Percentiles rank a stretch among this genome's conserved stretches.
phyloP scores from a whole-genome alignment of 2,329 filamentous ascomycete species.

The Fusarium sp. region DNA sequence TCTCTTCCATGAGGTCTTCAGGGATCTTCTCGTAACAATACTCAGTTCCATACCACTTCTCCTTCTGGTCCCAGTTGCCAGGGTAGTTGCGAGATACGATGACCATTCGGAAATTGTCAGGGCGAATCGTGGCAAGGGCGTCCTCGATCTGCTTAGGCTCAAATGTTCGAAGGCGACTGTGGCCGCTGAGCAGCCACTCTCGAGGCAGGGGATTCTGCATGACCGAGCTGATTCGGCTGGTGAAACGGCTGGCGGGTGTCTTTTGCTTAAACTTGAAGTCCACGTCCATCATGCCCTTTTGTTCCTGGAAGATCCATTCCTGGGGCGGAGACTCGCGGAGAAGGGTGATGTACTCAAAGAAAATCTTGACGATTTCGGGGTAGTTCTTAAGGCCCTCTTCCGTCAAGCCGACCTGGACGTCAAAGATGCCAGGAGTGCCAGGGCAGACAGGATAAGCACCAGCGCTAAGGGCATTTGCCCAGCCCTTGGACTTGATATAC shows the following conservation, averaged over 20 bases:
- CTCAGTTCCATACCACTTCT: conserved; percentile 98
- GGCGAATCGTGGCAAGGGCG: conserved; percentile 75
- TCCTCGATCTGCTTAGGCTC: conserved; percentile 77
- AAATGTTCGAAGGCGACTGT: conserved; percentile 78
- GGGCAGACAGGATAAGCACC: conserved; percentile 79
- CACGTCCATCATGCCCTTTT: conserved; percentile 87
- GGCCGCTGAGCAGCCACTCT: conserved; percentile 85
- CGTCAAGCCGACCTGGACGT: conserved; percentile 79
- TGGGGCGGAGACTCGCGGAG: conserved; percentile 81
- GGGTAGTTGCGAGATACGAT: conserved; percentile 85
- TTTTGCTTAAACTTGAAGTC: conserved; percentile 97
- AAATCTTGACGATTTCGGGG: conserved; percentile 78
- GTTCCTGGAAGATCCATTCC: conserved; percentile 93
- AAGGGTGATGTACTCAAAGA: conserved; percentile 88
- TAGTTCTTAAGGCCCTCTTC: conserved; percentile 84
- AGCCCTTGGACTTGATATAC: conserved; percentile 88
- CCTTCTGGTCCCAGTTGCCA: conserved; percentile 83
- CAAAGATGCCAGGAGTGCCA: conserved; percentile 78
- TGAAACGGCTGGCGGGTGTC: conserved; percentile 86
- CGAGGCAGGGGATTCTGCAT: conserved; percentile 93
- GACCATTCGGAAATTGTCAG: conserved; percentile 88
- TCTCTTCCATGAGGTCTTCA: conserved; percentile 72
- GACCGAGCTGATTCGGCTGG: conserved; percentile 79
- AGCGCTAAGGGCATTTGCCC: conserved; percentile 83
- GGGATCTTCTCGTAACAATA: conserved; percentile 85